These are phyloP conservation scores for Kluyveromyces nonfermentans DNA, from an alignment of 805 yeast species.

Conservation along the genomic window DNA sequence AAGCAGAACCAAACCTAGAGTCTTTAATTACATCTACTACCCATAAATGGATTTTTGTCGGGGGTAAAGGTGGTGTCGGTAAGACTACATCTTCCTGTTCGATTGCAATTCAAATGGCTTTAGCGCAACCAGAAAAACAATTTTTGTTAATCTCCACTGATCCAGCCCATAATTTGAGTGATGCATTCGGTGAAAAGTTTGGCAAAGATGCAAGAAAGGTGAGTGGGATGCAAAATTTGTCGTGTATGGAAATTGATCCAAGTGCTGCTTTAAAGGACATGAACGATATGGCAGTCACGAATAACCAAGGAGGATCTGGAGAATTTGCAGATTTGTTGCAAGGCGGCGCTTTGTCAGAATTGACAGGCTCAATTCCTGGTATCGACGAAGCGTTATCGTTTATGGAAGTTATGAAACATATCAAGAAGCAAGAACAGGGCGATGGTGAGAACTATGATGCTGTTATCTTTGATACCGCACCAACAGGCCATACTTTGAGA, in stretches of 20 bases:
- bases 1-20: constrained; percentile 62
- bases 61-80: constrained; percentile 99
- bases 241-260: constrained; percentile 99
- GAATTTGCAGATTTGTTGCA: constrained; percentile 26
- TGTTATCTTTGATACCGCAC: constrained; percentile 98
- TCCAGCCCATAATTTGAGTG: constrained; percentile 96
- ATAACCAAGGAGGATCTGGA: constrained; percentile 34
- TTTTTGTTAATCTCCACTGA: constrained; percentile 90
- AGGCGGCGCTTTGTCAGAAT: constrained; percentile 49
- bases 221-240: constrained; percentile 76
- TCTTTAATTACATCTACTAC: constrained; percentile 57
- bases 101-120: constrained; percentile 86
- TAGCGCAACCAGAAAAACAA: constrained; percentile 66
- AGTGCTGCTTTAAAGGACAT: constrained; percentile 87
- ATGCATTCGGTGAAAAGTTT: constrained; percentile 96
- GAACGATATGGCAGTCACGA: constrained; percentile 38
- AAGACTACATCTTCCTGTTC: constrained; percentile 97
- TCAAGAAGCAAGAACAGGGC: constrained; percentile 57
- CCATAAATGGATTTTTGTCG: constrained; percentile 94
- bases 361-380: constrained; percentile 95
- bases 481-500: constrained; percentile 96
- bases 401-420: constrained; percentile 96
- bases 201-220: constrained; percentile 94
- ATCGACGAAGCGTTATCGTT: constrained; percentile 96
- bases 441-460: constrained; percentile 55